phyloP scores from a whole-genome alignment of 1,284 basidiomycete species.

The Fomitiporia mediterranea region DNA sequence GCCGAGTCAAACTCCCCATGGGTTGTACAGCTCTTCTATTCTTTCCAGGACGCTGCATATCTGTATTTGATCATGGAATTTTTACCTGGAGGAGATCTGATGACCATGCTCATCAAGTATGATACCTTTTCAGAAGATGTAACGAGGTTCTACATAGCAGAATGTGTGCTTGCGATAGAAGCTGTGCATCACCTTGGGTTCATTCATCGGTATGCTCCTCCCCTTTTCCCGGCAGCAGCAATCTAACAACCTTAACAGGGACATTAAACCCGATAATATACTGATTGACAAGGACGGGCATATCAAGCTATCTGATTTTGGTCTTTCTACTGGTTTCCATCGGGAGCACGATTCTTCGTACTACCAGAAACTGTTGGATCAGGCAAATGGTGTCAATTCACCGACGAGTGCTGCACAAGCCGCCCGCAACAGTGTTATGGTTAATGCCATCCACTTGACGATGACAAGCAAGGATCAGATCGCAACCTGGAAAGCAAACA shows the following conservation, averaged over 20 bases:
- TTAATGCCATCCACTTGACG: slow-evolving; percentile 92
- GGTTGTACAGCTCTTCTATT: slow-evolving; percentile 98
- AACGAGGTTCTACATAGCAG: slow-evolving; percentile 98
- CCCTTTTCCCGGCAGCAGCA: not conserved
- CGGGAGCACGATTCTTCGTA: slow-evolving; percentile 95
- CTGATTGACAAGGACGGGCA: slow-evolving; percentile 96
- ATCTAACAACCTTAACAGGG: slow-evolving; percentile 45
- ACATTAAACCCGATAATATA: slow-evolving; percentile 99
- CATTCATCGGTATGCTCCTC: slow-evolving; percentile 82
- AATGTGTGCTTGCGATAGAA: slow-evolving; percentile 96
- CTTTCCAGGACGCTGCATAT: slow-evolving; percentile 95
- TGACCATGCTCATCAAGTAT: slow-evolving; percentile 99
- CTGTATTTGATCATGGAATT: slow-evolving; percentile 99
- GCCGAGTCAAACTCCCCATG: slow-evolving; percentile 97
- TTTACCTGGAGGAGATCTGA: slow-evolving; percentile 94
- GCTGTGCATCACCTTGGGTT: slow-evolving; percentile 99
- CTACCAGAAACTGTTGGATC: slow-evolving; percentile 83
- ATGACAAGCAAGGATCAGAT: slow-evolving; percentile 93
- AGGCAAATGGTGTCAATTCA: slow-evolving; percentile 39
- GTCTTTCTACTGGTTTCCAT: slow-evolving; percentile 96
- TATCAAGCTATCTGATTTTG: slow-evolving; percentile 97
- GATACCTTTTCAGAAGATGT: slow-evolving; percentile 99
- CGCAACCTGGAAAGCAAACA: slow-evolving; percentile 98
- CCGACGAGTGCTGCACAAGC: slow-evolving; percentile 42
- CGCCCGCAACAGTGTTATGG: slow-evolving; percentile 88